Conservation (phyloP, 2,329 filamentous ascomycete genomes). For the Fusarium sp. region DNA sequence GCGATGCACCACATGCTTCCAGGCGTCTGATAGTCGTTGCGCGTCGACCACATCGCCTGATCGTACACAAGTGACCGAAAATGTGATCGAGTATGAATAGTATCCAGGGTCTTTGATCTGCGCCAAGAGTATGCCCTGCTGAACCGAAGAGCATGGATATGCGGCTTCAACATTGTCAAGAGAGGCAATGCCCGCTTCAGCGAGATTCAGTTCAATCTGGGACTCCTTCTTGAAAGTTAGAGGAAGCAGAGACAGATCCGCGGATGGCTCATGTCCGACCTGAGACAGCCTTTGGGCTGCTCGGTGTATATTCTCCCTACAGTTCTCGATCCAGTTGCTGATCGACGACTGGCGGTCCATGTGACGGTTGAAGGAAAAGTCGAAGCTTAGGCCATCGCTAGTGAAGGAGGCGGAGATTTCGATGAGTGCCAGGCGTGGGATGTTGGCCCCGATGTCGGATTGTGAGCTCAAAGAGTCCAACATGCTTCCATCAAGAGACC, state of each 20-base stretch:
- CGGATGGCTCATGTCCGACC: not conserved
- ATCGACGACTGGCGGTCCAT: constrained; percentile 7
- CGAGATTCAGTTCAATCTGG: not conserved
- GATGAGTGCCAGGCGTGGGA: constrained; percentile 31
- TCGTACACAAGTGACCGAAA: not conserved
- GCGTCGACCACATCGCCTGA: not conserved
- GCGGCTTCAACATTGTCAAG: constrained; percentile 9
- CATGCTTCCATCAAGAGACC: not conserved
- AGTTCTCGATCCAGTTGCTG: not conserved
- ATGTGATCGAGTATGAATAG: constrained; percentile 39
- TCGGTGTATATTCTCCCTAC: not conserved
- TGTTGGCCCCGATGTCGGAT: constrained; percentile 14
- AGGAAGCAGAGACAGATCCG: constrained; percentile 20
- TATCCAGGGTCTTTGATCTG: constrained; percentile 29
- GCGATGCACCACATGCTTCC: constrained; percentile 29
- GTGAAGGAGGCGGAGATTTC: constrained; percentile 28
- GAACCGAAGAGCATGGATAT: constrained; percentile 38
- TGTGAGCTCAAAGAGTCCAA: constrained; percentile 7
- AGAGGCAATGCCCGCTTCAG: not conserved
- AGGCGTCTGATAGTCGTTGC: constrained; percentile 23
- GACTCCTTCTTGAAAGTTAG: not conserved
- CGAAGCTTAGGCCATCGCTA: not conserved
- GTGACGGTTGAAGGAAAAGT: constrained; percentile 17
- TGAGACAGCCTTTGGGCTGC: not conserved
- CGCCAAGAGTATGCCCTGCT: constrained; percentile 37